phyloP scores from a whole-genome alignment of 2,329 filamentous ascomycete genomes.

The Diaporthe sp. region DNA sequence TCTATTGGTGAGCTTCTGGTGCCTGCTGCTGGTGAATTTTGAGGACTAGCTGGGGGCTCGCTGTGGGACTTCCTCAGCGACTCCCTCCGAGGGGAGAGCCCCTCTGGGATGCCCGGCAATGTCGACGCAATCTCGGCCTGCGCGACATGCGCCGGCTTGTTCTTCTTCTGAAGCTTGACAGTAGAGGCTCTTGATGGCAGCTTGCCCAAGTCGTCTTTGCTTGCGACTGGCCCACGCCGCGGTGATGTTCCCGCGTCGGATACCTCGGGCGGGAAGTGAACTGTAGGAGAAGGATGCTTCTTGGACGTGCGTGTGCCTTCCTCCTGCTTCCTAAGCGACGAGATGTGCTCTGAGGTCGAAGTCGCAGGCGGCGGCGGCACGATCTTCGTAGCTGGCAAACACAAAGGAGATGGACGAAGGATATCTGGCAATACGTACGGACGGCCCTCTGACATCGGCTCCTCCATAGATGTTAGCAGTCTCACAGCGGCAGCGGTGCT shows the following conservation, averaged over 20 bases:
- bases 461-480: conserved; percentile 74
- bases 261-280: conserved; percentile 37
- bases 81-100: conserved; percentile 60
- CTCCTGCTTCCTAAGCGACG: conserved; percentile 56
- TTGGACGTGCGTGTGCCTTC: conserved; percentile 48
- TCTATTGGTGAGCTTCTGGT: conserved; percentile 58
- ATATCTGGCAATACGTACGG: conserved; percentile 66
- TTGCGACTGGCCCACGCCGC: conserved; percentile 35
- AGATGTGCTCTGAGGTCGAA: conserved; percentile 53
- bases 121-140: conserved; percentile 53
- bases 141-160: conserved; percentile 48
- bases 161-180: conserved; percentile 67
- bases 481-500: conserved; percentile 68
- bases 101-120: conserved; percentile 67
- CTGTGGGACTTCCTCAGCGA: conserved; percentile 53
- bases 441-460: conserved; percentile 60
- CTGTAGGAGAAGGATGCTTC: conserved; percentile 41
- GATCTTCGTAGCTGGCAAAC: conserved; percentile 45
- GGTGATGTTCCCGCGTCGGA: conserved; percentile 35
- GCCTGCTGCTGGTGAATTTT: conserved; percentile 41
- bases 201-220: conserved; percentile 30
- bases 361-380: conserved; percentile 47
- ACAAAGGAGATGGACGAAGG: conserved; percentile 46
- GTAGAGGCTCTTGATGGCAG: conserved; percentile 49
- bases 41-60: conserved; percentile 38